Conservation (phyloP, 1,284 basidiomycete genomes). For the Pseudozyma pruni region DNA sequence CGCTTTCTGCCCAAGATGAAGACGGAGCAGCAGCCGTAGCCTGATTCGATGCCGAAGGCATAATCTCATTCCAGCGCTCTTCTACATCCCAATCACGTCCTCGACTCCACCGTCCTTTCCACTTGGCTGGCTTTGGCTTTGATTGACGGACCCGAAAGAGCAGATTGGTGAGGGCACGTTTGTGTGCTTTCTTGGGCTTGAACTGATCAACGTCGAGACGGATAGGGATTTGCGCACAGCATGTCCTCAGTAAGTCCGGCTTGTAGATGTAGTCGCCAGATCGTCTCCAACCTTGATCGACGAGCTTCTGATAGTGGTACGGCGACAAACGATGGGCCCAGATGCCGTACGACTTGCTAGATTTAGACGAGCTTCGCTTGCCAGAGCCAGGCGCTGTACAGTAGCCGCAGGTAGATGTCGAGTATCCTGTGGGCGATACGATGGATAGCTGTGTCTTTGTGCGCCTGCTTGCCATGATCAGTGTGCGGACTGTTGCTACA, state of each 20-base stretch:
- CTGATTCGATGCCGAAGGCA: background rate
- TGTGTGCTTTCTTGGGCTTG: slow-evolving; percentile 38
- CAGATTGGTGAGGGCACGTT: slow-evolving; percentile 47
- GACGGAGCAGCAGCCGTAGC: background rate
- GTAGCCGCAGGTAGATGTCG: slow-evolving; percentile 70
- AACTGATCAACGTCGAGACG: slow-evolving; percentile 41
- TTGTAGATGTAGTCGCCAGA: slow-evolving; percentile 63
- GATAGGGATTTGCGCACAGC: slow-evolving; percentile 62
- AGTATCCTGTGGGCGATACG: slow-evolving; percentile 69
- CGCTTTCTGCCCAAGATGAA: slow-evolving; percentile 25
- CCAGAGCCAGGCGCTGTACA: slow-evolving; percentile 67
- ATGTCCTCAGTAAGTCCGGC: slow-evolving; percentile 58
- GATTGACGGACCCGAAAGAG: slow-evolving; percentile 36
- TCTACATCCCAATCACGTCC: slow-evolving; percentile 36
- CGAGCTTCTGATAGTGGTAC: slow-evolving; percentile 53
- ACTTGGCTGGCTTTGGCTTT: slow-evolving; percentile 42
- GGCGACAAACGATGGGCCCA: slow-evolving; percentile 56
- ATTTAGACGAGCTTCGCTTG: slow-evolving; percentile 54
- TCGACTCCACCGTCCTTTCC: slow-evolving; percentile 55
- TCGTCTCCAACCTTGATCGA: slow-evolving; percentile 63
- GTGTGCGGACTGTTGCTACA: background rate
- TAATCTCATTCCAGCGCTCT: slow-evolving; percentile 32
- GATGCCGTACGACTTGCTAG: slow-evolving; percentile 69
- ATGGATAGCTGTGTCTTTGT: slow-evolving; percentile 31
- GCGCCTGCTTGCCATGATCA: slow-evolving; percentile 15